Evolutionary conservation across 768 basidiomycete species (phyloP), one percentile per base, ranked within the genome.

Genomic region (Candolleomyces eurysporus): DNA sequence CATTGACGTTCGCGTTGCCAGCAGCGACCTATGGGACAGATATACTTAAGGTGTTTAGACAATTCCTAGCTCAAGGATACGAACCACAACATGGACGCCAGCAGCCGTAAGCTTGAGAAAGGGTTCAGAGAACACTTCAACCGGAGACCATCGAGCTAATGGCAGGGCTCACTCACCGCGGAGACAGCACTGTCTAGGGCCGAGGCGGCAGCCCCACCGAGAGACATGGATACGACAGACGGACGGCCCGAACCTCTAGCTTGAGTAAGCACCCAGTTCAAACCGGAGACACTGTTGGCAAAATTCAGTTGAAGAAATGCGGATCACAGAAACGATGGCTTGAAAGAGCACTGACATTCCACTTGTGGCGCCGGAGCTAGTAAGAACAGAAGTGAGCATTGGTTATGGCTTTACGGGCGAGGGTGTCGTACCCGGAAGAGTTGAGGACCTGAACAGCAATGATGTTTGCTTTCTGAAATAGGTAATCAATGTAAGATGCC

Each of bases 381-480:
- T 46, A 46, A 7, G 19, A 7, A 14, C 6, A 46, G 16, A 46
- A 7, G 16, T 46, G 19, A 21, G 16, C 45, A 46, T 17, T 6
- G 16, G 6, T 46, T 21, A 11, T 17, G 22, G 39, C 7, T n/a
- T 19, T 16, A 39, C 55, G 17, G 51, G 16, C 14, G 36, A 48
- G 7, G 40, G 59, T 14, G 9, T 50, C 64, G 9, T 50, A 73
- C 67, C 75, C 76, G 8, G 46, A 57, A 58, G 76, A 74, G 49
- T 65, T 67, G 46, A 79, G 73, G 13, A 80, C 78, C 59, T 80
- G 79, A 43, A 79, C 78, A 5, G 78, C 74, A 60, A 80, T 70
- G 61, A 79, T 63, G 59, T 66, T 71, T 0, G 74, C 77, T 21
- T 52, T 42, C 58, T 26, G 10, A 6, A 8, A 26, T n/a, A 22